Conservation (phyloP, 2,329 filamentous ascomycete genomes). For the Didymella segeticola region DNA sequence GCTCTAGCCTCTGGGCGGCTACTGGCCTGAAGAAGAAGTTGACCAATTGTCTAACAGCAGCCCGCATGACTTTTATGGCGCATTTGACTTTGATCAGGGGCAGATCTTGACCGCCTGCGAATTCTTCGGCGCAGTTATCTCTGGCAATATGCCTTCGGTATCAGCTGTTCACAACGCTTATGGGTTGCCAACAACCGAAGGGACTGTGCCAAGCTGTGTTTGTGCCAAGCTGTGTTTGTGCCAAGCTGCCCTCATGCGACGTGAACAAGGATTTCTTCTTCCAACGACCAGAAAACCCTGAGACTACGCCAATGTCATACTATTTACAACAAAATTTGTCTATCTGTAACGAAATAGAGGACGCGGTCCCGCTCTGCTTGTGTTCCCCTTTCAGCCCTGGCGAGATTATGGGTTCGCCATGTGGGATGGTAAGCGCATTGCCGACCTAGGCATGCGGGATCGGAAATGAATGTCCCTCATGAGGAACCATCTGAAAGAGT, state of each 20-base stretch:
- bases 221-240: too few species aligned
- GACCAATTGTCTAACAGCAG: conserved; percentile 2
- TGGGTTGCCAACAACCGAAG: conserved; percentile 3
- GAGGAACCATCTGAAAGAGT: conserved; percentile 2
- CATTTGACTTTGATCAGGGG: background rate
- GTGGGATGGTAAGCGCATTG: conserved; percentile 20
- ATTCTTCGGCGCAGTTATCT: background rate
- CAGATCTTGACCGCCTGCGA: conserved; percentile 2
- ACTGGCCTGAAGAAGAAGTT: conserved; percentile 1
- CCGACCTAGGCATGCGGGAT: conserved; percentile 16
- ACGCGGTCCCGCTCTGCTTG: conserved; percentile 3
- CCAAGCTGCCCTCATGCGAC: conserved; percentile 5
- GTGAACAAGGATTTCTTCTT: conserved; percentile 8
- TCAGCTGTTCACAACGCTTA: background rate
- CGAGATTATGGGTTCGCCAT: conserved; percentile 18
- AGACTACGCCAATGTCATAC: conserved; percentile 2
- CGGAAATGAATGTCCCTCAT: background rate
- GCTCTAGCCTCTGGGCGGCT: background rate
- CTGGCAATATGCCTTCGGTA: background rate
- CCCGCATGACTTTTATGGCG: background rate
- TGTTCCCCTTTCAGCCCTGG: conserved; percentile 8
- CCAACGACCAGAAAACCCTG: conserved; percentile 9
- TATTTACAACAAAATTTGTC: conserved; percentile 1
- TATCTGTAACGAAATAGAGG: background rate
- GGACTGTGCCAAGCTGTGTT: background rate